Evolutionary conservation across 331 rosid species (phyloP).

Genomic region (Telfairia occidentalis): DNA sequence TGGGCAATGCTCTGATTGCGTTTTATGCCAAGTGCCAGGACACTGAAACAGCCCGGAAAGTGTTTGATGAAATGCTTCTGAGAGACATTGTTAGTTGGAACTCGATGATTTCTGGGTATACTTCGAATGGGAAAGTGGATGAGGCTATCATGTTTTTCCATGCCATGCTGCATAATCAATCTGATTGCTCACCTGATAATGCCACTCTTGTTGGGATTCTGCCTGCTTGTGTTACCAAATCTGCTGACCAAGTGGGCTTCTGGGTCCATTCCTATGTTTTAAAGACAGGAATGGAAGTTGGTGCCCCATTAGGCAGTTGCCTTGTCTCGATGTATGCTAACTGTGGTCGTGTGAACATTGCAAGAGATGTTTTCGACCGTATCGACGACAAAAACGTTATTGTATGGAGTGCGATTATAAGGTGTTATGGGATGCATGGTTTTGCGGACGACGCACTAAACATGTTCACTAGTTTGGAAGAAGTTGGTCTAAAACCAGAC

Average conservation of each 20-base stretch:
- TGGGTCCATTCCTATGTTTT: slow-evolving; percentile 61
- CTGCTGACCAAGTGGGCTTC: slow-evolving; percentile 42
- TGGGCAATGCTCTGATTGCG: slow-evolving; percentile 46
- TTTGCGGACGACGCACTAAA: slow-evolving; percentile 39
- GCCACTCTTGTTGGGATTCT: slow-evolving; percentile 52
- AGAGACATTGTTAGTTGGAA: slow-evolving; percentile 64
- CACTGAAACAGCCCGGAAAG: slow-evolving; percentile 30
- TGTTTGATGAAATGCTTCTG: slow-evolving; percentile 39
- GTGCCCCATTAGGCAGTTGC: slow-evolving; percentile 46
- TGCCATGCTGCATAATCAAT: slow-evolving; percentile 31
- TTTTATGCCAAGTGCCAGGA: slow-evolving; percentile 49
- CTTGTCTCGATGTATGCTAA: slow-evolving; percentile 52
- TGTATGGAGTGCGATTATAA: slow-evolving; percentile 61
- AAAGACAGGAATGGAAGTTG: slow-evolving; percentile 41
- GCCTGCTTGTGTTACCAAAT: slow-evolving; percentile 49
- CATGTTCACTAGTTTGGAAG: slow-evolving; percentile 38
- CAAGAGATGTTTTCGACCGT: slow-evolving; percentile 38
- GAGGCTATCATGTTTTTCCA: slow-evolving; percentile 42
- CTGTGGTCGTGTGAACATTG: slow-evolving; percentile 46
- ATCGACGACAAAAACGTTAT: slow-evolving; percentile 29
- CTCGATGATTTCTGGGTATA: slow-evolving; percentile 58
- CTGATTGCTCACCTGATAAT: slow-evolving; percentile 28
- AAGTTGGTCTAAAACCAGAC: slow-evolving; percentile 33
- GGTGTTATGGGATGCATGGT: slow-evolving; percentile 69
- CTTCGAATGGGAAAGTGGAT: slow-evolving; percentile 27